These are phyloP conservation scores for Beauveria sp. DNA, from an alignment of 2,329 filamentous ascomycete species.

Conservation along the genomic window DNA sequence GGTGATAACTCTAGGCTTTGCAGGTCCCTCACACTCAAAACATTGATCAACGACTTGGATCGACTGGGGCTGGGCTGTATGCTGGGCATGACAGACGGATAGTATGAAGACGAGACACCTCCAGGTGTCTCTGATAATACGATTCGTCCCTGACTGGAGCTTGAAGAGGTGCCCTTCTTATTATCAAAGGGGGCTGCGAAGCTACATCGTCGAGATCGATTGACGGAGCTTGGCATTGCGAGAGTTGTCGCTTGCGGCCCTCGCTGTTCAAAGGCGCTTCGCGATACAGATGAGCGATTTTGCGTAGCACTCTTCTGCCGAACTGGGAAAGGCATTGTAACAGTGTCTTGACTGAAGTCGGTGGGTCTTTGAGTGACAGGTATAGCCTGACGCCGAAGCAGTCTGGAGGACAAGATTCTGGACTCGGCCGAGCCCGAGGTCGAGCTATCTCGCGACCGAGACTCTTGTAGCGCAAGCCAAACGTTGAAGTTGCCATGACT, in stretches of 20 bases:
- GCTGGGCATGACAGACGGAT: conserved; percentile 26
- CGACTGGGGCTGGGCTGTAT: conserved; percentile 25
- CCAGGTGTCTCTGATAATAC: conserved; percentile 16
- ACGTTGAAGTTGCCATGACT: conserved; percentile 27
- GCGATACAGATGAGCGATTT: background rate
- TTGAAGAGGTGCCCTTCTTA: background rate
- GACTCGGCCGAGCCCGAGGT: background rate
- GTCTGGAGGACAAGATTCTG: background rate
- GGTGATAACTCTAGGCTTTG: conserved; percentile 28
- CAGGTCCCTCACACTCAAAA: conserved; percentile 24
- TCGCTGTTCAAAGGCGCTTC: background rate
- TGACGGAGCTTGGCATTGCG: background rate
- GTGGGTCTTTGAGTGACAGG: background rate
- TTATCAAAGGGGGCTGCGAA: background rate
- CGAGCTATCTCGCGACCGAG: conserved; percentile 22
- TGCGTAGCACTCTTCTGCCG: background rate
- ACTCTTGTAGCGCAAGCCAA: conserved; percentile 29
- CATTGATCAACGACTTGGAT: conserved; percentile 20
- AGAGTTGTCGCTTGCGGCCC: background rate
- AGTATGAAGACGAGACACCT: conserved; percentile 23
- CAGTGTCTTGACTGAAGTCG: background rate
- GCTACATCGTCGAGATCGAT: background rate
- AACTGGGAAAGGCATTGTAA: background rate
- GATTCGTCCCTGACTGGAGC: background rate
- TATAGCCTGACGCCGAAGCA: background rate